Evolutionary conservation across 768 basidiomycete genomes (phyloP).

Genomic region (Dacryopinax primogenitus): DNA sequence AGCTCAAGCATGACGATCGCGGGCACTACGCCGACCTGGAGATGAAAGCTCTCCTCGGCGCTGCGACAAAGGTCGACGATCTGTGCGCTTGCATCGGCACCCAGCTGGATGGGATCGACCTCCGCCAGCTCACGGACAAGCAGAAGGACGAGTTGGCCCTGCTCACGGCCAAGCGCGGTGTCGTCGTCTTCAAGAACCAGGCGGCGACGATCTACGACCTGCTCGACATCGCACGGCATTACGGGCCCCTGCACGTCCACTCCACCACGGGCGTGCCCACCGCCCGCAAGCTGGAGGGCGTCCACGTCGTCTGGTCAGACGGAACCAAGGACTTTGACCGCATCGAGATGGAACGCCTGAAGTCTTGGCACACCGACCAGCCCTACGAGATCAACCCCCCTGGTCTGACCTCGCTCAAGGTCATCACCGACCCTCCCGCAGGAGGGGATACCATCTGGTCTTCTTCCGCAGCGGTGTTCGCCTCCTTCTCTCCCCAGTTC

Average conservation of each 20-base stretch:
- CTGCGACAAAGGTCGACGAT: slow-evolving; percentile 1
- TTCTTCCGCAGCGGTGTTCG: slow-evolving; percentile 22
- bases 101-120: slow-evolving; percentile 6
- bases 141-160: slow-evolving; percentile 9
- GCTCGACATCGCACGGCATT: background rate
- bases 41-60: slow-evolving; percentile 6
- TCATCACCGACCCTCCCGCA: background rate
- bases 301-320: slow-evolving; percentile 13
- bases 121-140: background rate
- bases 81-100: background rate
- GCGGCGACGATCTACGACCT: slow-evolving; percentile 1
- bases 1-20: slow-evolving; percentile 7
- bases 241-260: slow-evolving; percentile 23
- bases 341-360: background rate
- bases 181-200: slow-evolving; percentile 8
- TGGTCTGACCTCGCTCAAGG: slow-evolving; percentile 14
- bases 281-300: slow-evolving; percentile 19
- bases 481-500: slow-evolving; percentile 23
- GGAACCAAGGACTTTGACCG: background rate
- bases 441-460: slow-evolving; percentile 24
- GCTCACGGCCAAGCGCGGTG: slow-evolving; percentile 1
- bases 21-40: background rate
- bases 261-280: slow-evolving; percentile 27
- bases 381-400: slow-evolving; percentile 18
- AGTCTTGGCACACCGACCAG: slow-evolving; percentile 1